A percentile compares a stretch with the other conserved stretches of the same genome.
Evolutionary conservation across 2,329 filamentous ascomycete genomes (phyloP).

Genomic region (Colletotrichum musicola): DNA sequence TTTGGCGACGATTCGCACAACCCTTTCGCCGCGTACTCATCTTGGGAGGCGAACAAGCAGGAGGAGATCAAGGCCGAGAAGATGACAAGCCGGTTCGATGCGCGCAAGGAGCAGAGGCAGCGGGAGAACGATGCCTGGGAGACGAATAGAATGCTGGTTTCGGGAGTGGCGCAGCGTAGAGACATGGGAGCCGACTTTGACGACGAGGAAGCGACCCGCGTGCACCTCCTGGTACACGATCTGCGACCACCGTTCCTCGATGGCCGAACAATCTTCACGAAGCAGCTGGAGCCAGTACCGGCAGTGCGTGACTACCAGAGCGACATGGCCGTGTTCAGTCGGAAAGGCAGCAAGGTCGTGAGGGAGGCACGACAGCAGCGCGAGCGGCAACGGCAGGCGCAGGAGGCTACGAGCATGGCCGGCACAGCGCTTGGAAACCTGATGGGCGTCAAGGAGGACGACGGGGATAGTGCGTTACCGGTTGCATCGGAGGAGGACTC

Average conservation of each 20-base stretch:
- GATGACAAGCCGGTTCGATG: constrained; percentile 77
- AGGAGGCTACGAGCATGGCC: constrained; percentile 92
- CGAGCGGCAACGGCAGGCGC: constrained; percentile 92
- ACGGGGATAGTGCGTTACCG: constrained; percentile 89
- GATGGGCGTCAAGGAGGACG: constrained; percentile 94
- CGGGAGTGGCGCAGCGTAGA: constrained; percentile 90
- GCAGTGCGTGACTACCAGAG: constrained; percentile 95
- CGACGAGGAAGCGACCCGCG: constrained; percentile 88
- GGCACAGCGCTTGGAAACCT: constrained; percentile 94
- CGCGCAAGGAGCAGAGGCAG: constrained; percentile 85
- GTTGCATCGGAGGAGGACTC: constrained; percentile 77
- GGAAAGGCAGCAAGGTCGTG: constrained; percentile 94
- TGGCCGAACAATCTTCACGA: constrained; percentile 95
- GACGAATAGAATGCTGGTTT: constrained; percentile 97
- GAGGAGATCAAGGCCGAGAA: constrained; percentile 83
- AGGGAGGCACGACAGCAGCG: constrained; percentile 91
- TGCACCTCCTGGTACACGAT: constrained; percentile 94
- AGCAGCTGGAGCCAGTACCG: constrained; percentile 94
- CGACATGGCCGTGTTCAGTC: constrained; percentile 98
- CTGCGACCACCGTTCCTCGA: constrained; percentile 94
- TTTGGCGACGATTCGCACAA: constrained; percentile 95
- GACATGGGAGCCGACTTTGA: constrained; percentile 88
- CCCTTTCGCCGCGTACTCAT: constrained; percentile 83
- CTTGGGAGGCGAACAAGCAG: constrained; percentile 78
- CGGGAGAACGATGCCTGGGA: constrained; percentile 99